Percentiles rank a stretch among this genome's conserved stretches.
These are phyloP conservation scores for Candida maesae DNA, from an alignment of 805 yeast genomes.

Conservation along the genomic window DNA sequence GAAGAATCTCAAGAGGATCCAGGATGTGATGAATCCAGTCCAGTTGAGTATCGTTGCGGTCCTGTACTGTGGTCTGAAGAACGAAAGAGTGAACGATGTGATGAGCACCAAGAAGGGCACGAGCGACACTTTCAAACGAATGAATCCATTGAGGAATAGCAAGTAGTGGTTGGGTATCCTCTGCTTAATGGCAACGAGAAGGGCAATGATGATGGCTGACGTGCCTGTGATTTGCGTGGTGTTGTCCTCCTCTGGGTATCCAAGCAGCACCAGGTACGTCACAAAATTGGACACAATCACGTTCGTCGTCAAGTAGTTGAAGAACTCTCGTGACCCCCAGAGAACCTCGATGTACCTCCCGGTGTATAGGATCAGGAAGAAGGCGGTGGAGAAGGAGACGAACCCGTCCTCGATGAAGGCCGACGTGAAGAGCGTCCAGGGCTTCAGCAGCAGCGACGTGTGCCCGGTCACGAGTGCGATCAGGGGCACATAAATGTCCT, in stretches of 20 bases:
- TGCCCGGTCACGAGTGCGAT: constrained; percentile 46
- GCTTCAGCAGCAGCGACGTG: constrained; percentile 37
- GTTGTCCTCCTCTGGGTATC: constrained; percentile 3
- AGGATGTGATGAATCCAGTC: constrained; percentile 35
- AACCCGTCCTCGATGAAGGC: constrained; percentile 44
- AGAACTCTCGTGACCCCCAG: constrained; percentile 49
- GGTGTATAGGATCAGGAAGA: constrained; percentile 41
- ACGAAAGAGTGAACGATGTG: constrained; percentile 18
- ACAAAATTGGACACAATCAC: constrained; percentile 34
- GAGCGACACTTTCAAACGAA: constrained; percentile 32
- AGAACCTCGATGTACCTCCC: constrained; percentile 52
- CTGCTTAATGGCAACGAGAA: constrained; percentile 53
- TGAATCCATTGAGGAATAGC: constrained; percentile 42
- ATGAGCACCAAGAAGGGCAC: constrained; percentile 29
- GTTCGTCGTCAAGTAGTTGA: constrained; percentile 37
- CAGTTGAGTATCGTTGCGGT: constrained; percentile 10
- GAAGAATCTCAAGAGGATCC: constrained; percentile 38
- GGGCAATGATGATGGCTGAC: constrained; percentile 34
- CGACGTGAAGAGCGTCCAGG: constrained; percentile 49
- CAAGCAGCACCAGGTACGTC: constrained; percentile 28
- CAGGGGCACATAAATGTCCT: constrained; percentile 44
- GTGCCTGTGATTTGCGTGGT: constrained; percentile 18
- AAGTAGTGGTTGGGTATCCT: constrained; percentile 50
- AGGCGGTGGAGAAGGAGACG: constrained; percentile 35
- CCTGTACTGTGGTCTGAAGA: constrained; percentile 11